Base-by-base conservation (phyloP, 805 yeast genomes). In the Lipomyces chichibuensis region DNA sequence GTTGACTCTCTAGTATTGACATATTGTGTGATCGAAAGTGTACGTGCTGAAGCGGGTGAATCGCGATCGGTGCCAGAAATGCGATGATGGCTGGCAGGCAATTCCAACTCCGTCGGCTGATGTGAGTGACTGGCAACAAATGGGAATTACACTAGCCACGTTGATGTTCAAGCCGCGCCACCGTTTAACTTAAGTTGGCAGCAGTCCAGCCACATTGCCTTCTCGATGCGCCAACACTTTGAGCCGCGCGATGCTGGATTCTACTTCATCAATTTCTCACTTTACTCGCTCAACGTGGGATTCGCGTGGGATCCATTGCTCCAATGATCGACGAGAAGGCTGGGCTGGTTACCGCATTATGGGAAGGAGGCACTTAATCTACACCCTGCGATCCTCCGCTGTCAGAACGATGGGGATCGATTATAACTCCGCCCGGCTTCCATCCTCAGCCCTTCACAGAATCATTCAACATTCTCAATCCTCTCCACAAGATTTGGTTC, bases 1-100 rank as follows among this genome's bases (percentile, higher is more conserved):
- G 64, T 51, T 72, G 68, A 20, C 60, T 54, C 58, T 73, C 75
- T n/a, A 72, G 60, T 11, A 65, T 58, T 27, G 66, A 56, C 69
- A 65, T 68, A 59, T 29, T 57, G 29, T 9, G 55, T 65, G 49
- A 43, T 43, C 23, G 8, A n/a, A n/a, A n/a, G 3, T 43, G 43
- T 37, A 13, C 17, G 43, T 37, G 43, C 43, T 13, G 43, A 37
- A 43, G 23, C 20, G 14, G 37, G 14, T 35, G 11, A 9, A 35
- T 2, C 14, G 4, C 4, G 49, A 17, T 8, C 23, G 49, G 20
- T 17, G 23, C 49, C 49, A n/a, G 23, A 43, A 17, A 8, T 3
- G 7, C 4, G 7, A 17, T 2, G 49, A 43, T 43, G 49, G 49
- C 49, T 43, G 49, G 49, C 20, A 43, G 9, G 1, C 2, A 5